phyloP scores from a whole-genome alignment of 129 eudicot genomes.

The Calendula officinalis region DNA sequence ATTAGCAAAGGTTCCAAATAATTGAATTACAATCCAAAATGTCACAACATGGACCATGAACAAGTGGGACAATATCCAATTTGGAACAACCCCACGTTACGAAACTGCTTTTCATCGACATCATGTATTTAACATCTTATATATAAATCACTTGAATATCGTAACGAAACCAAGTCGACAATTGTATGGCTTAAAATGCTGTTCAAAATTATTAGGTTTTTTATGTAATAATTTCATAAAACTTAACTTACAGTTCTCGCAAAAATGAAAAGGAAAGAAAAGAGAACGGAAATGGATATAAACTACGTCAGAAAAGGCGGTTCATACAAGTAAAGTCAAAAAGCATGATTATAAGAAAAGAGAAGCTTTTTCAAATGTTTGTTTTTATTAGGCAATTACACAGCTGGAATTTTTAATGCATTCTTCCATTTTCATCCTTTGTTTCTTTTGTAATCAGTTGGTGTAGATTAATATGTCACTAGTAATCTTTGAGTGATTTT shows the following conservation, averaged over 20 bases:
- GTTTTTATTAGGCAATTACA: conserved; percentile 28
- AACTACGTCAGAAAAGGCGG: neutral
- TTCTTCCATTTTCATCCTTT: neutral
- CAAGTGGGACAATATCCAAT: conserved; percentile 12
- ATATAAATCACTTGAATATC: neutral
- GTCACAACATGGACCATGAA: conserved; percentile 11
- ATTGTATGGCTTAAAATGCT: no score
- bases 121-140: neutral
- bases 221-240: no score
- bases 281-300: neutral
- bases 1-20: neutral
- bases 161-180: no score
- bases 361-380: conserved; percentile 26
- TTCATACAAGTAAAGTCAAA: conserved; percentile 22
- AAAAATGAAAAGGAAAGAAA: neutral
- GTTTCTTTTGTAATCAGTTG: neutral
- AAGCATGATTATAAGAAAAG: conserved; percentile 25
- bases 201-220: no score
- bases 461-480: no score
- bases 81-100: conserved; percentile 11
- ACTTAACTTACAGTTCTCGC: no score
- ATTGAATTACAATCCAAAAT: conserved; percentile 11
- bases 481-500: no score
- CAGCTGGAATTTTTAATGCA: neutral
- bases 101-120: neutral